These are phyloP conservation scores for Lodderomyces oxycetoniae DNA, from an alignment of 1,139 yeast species.

Conservation along the genomic window DNA sequence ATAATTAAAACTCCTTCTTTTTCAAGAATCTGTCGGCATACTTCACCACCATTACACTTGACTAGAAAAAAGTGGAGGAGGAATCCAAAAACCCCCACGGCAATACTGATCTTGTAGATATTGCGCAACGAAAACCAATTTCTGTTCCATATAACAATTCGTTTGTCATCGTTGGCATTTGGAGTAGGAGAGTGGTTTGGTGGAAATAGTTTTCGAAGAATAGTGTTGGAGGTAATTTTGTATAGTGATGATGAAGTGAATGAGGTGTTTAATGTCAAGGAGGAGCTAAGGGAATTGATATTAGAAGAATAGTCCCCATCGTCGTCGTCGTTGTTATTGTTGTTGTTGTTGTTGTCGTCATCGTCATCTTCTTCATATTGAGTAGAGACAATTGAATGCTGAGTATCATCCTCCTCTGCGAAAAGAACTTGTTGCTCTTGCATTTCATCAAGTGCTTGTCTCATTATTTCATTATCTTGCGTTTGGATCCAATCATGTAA, in stretches of 20 bases:
- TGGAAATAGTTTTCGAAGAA: conserved; percentile 29
- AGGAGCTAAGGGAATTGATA: conserved; percentile 34
- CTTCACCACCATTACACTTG: conserved; percentile 15
- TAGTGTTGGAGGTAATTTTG: conserved; percentile 24
- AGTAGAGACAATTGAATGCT: conserved; percentile 9
- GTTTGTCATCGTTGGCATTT: conserved; percentile 9
- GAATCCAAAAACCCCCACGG: conserved; percentile 41
- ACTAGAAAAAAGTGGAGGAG: conserved; percentile 32
- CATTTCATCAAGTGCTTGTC: conserved; percentile 19
- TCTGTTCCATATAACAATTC: not conserved
- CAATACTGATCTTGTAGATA: conserved; percentile 33
- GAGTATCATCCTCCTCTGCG: conserved; percentile 24
- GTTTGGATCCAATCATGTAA: conserved; percentile 17
- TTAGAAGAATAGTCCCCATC: conserved; percentile 19
- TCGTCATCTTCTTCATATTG: conserved; percentile 7
- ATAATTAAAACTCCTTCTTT: not conserved
- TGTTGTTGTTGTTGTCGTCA: conserved; percentile 17
- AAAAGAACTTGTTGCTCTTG: conserved; percentile 18
- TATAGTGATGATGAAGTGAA: conserved; percentile 31
- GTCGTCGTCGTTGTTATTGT: conserved; percentile 1
- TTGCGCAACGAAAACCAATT: conserved; percentile 14
- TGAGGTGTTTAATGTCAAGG: conserved; percentile 32
- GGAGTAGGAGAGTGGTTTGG: conserved; percentile 5
- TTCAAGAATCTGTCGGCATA: conserved; percentile 6
- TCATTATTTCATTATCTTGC: conserved; percentile 33